Evolutionary conservation across 2,329 filamentous ascomycete genomes (phyloP), one percentile per base, ranked within the genome.

Genomic region (Aspergillus transmontanensis): DNA sequence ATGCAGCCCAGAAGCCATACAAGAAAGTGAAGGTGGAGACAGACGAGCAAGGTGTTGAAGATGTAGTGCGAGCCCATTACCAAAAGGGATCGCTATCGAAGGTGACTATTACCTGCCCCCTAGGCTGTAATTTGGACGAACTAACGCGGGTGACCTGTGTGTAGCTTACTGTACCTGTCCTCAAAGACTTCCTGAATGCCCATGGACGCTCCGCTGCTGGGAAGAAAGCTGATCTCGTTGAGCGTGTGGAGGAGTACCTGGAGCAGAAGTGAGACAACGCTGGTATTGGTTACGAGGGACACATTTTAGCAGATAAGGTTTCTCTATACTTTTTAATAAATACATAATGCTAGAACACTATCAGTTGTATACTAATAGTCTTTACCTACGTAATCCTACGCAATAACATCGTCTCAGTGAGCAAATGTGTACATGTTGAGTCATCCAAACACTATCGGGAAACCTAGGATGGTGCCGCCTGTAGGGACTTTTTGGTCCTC

Each of bases 161-260:
- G 32, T 59, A 81, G 77, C 76, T 85, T 68, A 85, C 81, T 4
- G 76, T 84, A 21, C 69, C 76, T 14, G 70, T 78, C 23, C 70
- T 85, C 41, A 85, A 82, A 63, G 78, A 79, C 1, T 85, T 83
- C 68, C 71, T 84, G 21, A 71, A 68, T n/a, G 63, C 71, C 5
- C 81, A 83, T 61, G 78, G 79, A 50, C 72, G 84, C 19, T 71
- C 77, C 32, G 69, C 72, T 11, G 71, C 75, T 26, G 82, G 83
- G 2, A 84, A 83, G 68, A 85, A 85, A 66, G 80, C 77, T 6
- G 83, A 84, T 62, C 73, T 85, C 36, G 73, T 85, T n/a, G 82
- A 84, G 45, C 75, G 78, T 43, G 77, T 85, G 36, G 82, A 85
- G 64, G 78, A 78, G 60, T 79, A 75, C 64, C 81, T 84, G 59